A percentile compares a stretch with the other conserved stretches of the same genome.
phyloP scores from a whole-genome alignment of 345 rosid genomes.

The Lepidium didymum region DNA sequence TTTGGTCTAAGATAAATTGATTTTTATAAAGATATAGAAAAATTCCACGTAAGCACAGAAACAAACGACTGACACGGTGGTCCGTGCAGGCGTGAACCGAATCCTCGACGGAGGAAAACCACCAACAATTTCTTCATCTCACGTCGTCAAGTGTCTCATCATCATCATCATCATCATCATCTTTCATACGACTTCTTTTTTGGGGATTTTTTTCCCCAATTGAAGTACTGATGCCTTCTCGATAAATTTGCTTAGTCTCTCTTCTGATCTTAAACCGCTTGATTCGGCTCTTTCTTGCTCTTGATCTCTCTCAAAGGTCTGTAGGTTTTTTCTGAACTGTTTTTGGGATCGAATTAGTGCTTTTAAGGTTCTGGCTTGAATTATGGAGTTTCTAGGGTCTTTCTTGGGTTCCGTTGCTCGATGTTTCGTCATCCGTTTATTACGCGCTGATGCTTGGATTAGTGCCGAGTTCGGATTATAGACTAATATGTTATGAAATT shows the following conservation, averaged over 20 bases:
- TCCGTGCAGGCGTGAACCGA: constrained; percentile 32
- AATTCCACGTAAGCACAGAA: constrained; percentile 36
- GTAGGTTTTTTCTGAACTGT: background rate
- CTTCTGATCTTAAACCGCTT: constrained; percentile 3
- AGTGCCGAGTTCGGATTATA: background rate
- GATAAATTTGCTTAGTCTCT: constrained; percentile 3
- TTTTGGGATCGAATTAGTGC: constrained; percentile 1
- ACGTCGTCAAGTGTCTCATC: constrained; percentile 16
- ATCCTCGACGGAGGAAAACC: constrained; percentile 25
- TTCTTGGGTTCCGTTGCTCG: background rate
- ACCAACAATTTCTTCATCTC: constrained; percentile 20
- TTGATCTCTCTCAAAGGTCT: constrained; percentile 9
- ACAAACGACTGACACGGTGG: constrained; percentile 41
- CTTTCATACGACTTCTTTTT: constrained; percentile 8
- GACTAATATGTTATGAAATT: background rate
- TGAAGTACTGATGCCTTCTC: constrained; percentile 5
- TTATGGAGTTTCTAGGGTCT: background rate
- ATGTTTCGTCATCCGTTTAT: background rate
- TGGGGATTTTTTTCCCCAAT: background rate
- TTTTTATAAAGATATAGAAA: background rate
- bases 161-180: constrained; percentile 9
- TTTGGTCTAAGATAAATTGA: background rate
- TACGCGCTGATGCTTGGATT: constrained; percentile 1
- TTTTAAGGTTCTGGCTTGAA: constrained; percentile 7
- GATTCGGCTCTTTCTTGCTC: constrained; percentile 9